Evolutionary conservation across 129 eudicot genomes (phyloP), one percentile per base, ranked within the genome.

Genomic region (Flaveria ramosissima): DNA sequence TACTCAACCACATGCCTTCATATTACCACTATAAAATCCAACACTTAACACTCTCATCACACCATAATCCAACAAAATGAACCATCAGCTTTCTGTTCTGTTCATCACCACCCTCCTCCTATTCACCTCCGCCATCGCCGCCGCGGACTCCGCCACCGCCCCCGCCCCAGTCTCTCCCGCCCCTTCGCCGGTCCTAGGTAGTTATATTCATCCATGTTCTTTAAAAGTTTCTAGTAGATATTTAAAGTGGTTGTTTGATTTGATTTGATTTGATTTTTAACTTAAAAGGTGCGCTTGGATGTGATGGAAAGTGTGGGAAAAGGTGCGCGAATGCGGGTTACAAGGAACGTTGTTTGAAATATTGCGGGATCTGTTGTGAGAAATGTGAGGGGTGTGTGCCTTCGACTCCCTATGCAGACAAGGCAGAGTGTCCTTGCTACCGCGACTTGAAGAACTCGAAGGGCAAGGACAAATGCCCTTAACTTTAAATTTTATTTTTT

Each of bases 381-480:
- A 78, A 83, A 65, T 87, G 92, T 76, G 5, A 53, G 50, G 78
- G 75, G 8, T 91, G 97, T n/a, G 93, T 91, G 36, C 97, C n/a
- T 16, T 88, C 93, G 0, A 87, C 87, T 19, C 88, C 97, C 1
- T 51, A 70, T 1, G 93, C 93, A 7, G 85, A 88, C 80, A 91
- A 91, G 56, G 73, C 80, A 7, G 89, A 89, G 76, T 87, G 96
- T 57, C 88, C 94, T 55, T 91, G 97, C 71, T 91, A 91, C 83
- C 82, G 82, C 26, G 88, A 86, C 67, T 53, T 81, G 84, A 57
- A 75, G 23, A 91, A 86, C 72, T 80, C 89, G 42, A 91, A 91
- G 87, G 97, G 97, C 74, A 83, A 70, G 12, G 39, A 77, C 78
- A 91, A 91, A 79, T 91, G 97, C 87, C 94, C 95, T 81, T 84